These are phyloP conservation scores for Saussurea involucrata DNA, from an alignment of 129 eudicot genomes.

Conservation along the genomic window DNA sequence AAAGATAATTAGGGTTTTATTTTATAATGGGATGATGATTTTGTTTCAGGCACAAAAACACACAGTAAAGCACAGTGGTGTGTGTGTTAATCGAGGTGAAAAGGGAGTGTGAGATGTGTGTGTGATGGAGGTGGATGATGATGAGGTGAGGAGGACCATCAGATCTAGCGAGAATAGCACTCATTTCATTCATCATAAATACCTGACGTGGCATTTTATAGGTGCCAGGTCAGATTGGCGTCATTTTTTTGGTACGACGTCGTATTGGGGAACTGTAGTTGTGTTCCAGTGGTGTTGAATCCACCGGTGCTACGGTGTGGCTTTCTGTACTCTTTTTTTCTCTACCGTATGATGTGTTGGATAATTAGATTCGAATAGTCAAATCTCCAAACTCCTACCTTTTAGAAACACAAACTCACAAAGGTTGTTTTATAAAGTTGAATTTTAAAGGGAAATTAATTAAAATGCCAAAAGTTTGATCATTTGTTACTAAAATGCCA, in stretches of 20 bases:
- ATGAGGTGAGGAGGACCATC: conserved; percentile 21
- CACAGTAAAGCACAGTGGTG: conserved; percentile 10
- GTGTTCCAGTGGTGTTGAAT: neutral
- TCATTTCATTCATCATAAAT: conserved; percentile 18
- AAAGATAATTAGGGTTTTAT: conserved; percentile 2
- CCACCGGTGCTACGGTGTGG: conserved; percentile 9
- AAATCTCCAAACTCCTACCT: too few relatives aligned
- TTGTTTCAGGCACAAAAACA: conserved; percentile 13
- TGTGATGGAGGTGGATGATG: conserved; percentile 33
- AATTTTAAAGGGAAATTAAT: too few relatives aligned
- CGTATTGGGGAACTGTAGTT: neutral
- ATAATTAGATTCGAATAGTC: too few relatives aligned
- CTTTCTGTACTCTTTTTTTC: neutral
- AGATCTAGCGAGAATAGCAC: conserved; percentile 28
- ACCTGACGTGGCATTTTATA: conserved; percentile 23
- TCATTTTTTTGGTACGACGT: conserved; percentile 3
- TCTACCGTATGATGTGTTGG: neutral
- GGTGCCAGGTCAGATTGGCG: conserved; percentile 9
- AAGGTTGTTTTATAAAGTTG: too few relatives aligned
- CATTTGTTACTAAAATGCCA: too few relatives aligned
- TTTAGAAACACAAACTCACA: too few relatives aligned
- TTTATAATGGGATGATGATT: conserved; percentile 1
- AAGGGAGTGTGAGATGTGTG: conserved; percentile 34
- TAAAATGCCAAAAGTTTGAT: too few relatives aligned
- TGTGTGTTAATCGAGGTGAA: conserved; percentile 31